These are phyloP conservation scores for Nannochloropsis salina DNA, from an alignment of 108 stramenopile species.

Conservation along the genomic window DNA sequence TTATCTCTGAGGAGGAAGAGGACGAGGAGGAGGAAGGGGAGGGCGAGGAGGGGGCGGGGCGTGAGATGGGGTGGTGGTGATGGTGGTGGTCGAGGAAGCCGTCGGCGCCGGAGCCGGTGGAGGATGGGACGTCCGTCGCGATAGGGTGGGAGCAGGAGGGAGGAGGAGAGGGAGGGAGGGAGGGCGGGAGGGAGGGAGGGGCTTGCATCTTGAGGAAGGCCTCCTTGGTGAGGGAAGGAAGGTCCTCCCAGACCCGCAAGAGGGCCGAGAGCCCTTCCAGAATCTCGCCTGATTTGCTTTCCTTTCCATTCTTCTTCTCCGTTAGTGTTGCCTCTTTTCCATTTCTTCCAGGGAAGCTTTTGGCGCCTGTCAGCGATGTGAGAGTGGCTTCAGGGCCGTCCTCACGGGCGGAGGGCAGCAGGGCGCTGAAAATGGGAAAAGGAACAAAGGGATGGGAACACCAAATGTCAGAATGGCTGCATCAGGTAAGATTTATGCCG, in stretches of 20 bases:
- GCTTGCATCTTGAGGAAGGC: constrained; percentile 4
- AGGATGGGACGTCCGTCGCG: too few species aligned
- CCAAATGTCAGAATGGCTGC: too few species aligned
- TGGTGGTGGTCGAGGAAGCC: not conserved
- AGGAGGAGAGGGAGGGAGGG: constrained; percentile 18
- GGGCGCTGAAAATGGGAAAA: not conserved
- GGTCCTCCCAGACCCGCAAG: not conserved
- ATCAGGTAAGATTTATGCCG: too few species aligned
- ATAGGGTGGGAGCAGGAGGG: constrained; percentile 13
- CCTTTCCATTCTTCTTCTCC: not conserved
- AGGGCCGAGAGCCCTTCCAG: not conserved
- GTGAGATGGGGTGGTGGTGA: not conserved
- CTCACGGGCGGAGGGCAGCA: not conserved
- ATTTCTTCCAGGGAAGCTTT: not conserved
- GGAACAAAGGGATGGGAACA: not conserved
- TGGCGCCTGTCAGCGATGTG: not conserved
- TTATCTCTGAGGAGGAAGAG: constrained; percentile 9
- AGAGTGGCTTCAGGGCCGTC: not conserved
- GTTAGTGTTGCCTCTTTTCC: not conserved
- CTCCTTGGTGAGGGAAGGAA: not conserved
- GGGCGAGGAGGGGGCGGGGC: constrained; percentile 3
- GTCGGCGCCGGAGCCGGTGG: too few species aligned
- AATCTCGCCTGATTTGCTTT: not conserved
- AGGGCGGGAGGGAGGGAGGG: not conserved
- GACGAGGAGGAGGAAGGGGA: not conserved